A percentile compares a stretch with the other conserved stretches of the same genome.
phyloP scores from a whole-genome alignment of 73 alveolate genomes.

The Symbiodinium pilosum region DNA sequence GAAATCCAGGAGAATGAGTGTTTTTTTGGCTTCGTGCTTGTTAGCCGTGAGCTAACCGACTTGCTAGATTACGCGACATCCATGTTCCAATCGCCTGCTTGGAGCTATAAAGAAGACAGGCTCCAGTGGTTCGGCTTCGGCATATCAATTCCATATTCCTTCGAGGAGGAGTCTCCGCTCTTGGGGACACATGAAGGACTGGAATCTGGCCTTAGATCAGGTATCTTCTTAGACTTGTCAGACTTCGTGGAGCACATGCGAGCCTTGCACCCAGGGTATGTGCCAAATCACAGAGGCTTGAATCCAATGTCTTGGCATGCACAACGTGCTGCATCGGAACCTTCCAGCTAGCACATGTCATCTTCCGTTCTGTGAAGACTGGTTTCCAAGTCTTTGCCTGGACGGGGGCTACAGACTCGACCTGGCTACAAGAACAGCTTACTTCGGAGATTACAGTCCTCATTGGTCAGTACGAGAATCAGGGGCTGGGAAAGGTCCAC shows the following conservation, averaged over 20 bases:
- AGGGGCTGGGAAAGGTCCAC: no score
- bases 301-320: background rate
- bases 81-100: background rate
- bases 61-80: background rate
- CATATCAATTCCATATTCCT: constrained; percentile 1
- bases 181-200: background rate
- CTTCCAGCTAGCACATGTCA: background rate
- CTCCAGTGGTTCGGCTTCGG: constrained; percentile 57
- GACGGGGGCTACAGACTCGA: no score
- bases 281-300: background rate
- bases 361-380: no score
- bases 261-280: constrained; percentile 4
- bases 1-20: constrained; percentile 34
- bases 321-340: background rate
- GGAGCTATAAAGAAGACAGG: background rate
- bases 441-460: no score
- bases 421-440: no score
- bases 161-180: background rate
- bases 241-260: constrained; percentile 4
- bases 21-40: background rate
- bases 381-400: no score
- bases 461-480: no score
- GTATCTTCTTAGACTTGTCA: background rate
- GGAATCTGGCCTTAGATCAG: background rate
- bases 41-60: background rate